These are phyloP conservation scores for Ophiostoma triangulosporum DNA, from an alignment of 2,329 filamentous ascomycete genomes.

Conservation along the genomic window DNA sequence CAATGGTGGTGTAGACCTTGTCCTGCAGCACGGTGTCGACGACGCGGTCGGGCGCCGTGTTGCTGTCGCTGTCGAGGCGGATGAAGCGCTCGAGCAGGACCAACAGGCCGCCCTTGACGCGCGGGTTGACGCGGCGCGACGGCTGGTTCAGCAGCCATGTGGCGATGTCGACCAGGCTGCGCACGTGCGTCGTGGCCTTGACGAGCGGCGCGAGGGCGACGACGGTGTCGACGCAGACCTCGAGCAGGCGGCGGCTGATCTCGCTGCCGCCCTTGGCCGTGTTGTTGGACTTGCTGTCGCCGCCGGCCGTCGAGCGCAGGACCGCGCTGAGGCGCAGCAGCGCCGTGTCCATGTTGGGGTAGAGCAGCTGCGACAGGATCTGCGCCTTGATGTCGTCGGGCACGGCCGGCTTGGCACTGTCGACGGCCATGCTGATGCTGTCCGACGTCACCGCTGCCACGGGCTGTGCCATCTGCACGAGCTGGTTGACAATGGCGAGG, in stretches of 20 bases:
- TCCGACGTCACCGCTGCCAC: neutral
- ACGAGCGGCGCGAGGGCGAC: constrained; percentile 63
- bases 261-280: constrained; percentile 38
- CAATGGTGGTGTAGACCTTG: constrained; percentile 59
- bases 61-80: constrained; percentile 43
- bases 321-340: constrained; percentile 21
- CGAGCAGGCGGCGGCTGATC: constrained; percentile 60
- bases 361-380: constrained; percentile 41
- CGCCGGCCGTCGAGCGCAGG: constrained; percentile 9
- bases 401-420: constrained; percentile 16
- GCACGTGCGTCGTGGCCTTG: constrained; percentile 52
- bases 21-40: constrained; percentile 36
- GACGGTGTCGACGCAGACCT: constrained; percentile 65
- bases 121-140: constrained; percentile 67
- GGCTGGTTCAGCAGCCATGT: constrained; percentile 75
- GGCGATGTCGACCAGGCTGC: constrained; percentile 66
- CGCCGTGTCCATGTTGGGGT: constrained; percentile 44
- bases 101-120: constrained; percentile 68
- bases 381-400: constrained; percentile 17
- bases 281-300: too few species aligned
- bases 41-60: constrained; percentile 18
- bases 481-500: constrained; percentile 58
- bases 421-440: neutral
- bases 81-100: constrained; percentile 72
- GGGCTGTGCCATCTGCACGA: constrained; percentile 45